A percentile compares a stretch with the other conserved stretches of the same genome.
phyloP scores from a whole-genome alignment of 192 early-diverging fungal species.

The Coemansia umbellata region DNA sequence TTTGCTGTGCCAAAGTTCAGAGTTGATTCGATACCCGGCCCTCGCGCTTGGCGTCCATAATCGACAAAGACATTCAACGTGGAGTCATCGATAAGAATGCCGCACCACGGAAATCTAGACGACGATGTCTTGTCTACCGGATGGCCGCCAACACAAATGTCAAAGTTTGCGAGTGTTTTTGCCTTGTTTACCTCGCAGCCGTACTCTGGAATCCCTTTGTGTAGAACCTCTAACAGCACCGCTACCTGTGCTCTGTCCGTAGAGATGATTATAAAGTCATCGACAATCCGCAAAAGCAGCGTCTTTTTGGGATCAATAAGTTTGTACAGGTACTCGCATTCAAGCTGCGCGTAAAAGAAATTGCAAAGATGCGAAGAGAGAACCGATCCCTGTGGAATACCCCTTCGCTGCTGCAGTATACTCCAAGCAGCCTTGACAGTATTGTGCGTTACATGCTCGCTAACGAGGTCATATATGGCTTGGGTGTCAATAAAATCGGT shows the following conservation, averaged over 20 bases:
- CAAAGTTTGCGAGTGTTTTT: slow-evolving; percentile 82
- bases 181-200: slow-evolving; percentile 69
- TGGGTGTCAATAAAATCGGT: slow-evolving; percentile 54
- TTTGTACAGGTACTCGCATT: slow-evolving; percentile 52
- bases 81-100: slow-evolving; percentile 64
- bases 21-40: slow-evolving; percentile 42
- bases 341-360: slow-evolving; percentile 77
- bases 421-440: slow-evolving; percentile 58
- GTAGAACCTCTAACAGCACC: slow-evolving; percentile 58
- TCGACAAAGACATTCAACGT: slow-evolving; percentile 67
- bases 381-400: slow-evolving; percentile 90
- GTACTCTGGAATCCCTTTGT: slow-evolving; percentile 60
- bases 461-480: slow-evolving; percentile 49
- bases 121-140: slow-evolving; percentile 21
- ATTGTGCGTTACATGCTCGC: slow-evolving; percentile 65
- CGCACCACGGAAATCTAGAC: slow-evolving; percentile 64
- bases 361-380: slow-evolving; percentile 87
- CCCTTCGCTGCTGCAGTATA: slow-evolving; percentile 65
- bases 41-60: slow-evolving; percentile 55
- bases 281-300: slow-evolving; percentile 71
- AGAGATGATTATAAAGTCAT: slow-evolving; percentile 83
- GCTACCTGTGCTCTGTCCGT: slow-evolving; percentile 46
- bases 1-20: slow-evolving; percentile 50
- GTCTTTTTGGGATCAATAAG: slow-evolving; percentile 41
- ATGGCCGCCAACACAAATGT: slow-evolving; percentile 35